These are phyloP conservation scores for Botryotinia calthae DNA, from an alignment of 2,329 filamentous ascomycete genomes.

Conservation along the genomic window DNA sequence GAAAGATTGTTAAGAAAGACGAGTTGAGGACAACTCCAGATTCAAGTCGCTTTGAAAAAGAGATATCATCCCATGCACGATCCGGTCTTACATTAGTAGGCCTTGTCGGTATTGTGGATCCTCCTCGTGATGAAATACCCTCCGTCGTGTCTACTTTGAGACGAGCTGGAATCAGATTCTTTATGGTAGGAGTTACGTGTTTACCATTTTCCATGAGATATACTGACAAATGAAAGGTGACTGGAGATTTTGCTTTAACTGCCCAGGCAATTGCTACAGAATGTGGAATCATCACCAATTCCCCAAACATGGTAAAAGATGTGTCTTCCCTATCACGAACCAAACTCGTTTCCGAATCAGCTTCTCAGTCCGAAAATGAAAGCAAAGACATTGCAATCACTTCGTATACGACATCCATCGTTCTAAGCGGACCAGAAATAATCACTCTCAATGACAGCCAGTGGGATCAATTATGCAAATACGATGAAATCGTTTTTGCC, in stretches of 20 bases:
- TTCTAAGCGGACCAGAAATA: slow-evolving; percentile 63
- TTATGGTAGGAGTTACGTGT: slow-evolving; percentile 54
- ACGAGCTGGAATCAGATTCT: slow-evolving; percentile 66
- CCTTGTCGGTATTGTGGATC: slow-evolving; percentile 56
- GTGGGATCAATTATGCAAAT: slow-evolving; percentile 62
- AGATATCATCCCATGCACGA: slow-evolving; percentile 50
- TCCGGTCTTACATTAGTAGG: slow-evolving; percentile 50
- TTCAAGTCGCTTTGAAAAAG: slow-evolving; percentile 49
- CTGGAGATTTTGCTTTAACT: slow-evolving; percentile 71
- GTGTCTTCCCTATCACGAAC: slow-evolving; percentile 15
- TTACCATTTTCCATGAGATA: background rate
- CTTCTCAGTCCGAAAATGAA: background rate
- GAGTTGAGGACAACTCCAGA: slow-evolving; percentile 19
- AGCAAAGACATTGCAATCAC: background rate
- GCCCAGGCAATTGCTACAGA: slow-evolving; percentile 68
- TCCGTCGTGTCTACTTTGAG: slow-evolving; percentile 58
- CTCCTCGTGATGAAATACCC: slow-evolving; percentile 55
- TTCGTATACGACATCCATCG: slow-evolving; percentile 45
- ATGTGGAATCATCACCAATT: slow-evolving; percentile 62
- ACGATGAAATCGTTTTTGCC: slow-evolving; percentile 72
- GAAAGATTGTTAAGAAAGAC: slow-evolving; percentile 44
- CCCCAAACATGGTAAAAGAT: slow-evolving; percentile 23
- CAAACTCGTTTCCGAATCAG: background rate
- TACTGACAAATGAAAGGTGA: slow-evolving; percentile 40
- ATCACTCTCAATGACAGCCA: slow-evolving; percentile 61